Conservation (phyloP, 2,329 filamentous ascomycete species). For the Nigrograna mackinnonii region DNA sequence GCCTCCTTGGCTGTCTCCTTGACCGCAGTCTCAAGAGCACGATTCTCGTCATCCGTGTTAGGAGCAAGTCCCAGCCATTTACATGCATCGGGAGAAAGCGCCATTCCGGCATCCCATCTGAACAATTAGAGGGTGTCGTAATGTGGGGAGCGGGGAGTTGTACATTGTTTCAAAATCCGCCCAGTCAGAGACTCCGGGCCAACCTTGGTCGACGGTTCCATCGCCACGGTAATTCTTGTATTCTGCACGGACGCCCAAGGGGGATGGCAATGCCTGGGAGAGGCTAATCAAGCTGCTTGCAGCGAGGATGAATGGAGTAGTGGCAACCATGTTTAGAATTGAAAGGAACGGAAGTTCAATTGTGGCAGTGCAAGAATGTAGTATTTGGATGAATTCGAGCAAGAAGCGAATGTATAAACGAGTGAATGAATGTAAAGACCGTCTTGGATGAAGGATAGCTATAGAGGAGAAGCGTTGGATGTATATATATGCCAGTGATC, state of each 20-base stretch:
- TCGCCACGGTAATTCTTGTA: conserved; percentile 25
- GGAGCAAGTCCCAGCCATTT: not conserved
- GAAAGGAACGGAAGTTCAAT: too few relatives aligned
- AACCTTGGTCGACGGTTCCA: conserved; percentile 28
- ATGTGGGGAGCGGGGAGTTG: not conserved
- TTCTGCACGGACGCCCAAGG: conserved; percentile 15
- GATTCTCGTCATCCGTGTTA: not conserved
- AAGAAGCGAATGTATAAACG: too few relatives aligned
- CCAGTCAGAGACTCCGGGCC: conserved; percentile 30
- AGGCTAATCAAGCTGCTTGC: conserved; percentile 32
- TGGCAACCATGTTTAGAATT: conserved; percentile 19
- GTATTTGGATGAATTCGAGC: too few relatives aligned
- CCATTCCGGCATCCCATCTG: not conserved
- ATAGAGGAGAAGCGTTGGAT: too few relatives aligned
- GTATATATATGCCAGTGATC: too few relatives aligned
- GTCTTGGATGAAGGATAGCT: too few relatives aligned
- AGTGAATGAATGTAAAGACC: too few relatives aligned
- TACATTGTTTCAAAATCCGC: conserved; percentile 21
- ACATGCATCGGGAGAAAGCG: not conserved
- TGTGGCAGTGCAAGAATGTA: too few relatives aligned
- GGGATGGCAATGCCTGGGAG: conserved; percentile 24
- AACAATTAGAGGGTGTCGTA: not conserved
- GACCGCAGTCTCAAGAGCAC: not conserved
- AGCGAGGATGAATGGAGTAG: conserved; percentile 25
- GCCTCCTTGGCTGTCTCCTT: conserved; percentile 1